Evolutionary conservation across 805 yeast genomes (phyloP).

Genomic region (Starmerella vaccinii): DNA sequence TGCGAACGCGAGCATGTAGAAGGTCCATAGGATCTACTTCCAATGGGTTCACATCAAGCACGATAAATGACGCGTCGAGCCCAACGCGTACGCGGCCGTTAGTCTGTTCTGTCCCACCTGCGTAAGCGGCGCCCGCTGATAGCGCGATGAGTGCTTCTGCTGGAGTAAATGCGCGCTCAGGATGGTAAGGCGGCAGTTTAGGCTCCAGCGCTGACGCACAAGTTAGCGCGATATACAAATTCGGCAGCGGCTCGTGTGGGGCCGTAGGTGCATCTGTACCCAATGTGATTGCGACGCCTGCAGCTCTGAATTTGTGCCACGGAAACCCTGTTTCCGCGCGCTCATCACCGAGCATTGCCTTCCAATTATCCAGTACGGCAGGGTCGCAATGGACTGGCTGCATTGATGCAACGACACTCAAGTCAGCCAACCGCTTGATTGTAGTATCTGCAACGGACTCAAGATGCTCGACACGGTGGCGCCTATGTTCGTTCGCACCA

Average conservation of each 20-base stretch:
- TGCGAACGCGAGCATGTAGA: neutral
- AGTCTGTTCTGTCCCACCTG: neutral
- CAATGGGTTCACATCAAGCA: neutral
- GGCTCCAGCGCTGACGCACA: neutral
- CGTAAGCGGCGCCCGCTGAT: neutral
- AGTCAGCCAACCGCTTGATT: neutral
- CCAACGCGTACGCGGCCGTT: neutral
- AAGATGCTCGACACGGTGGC: constrained; percentile 5
- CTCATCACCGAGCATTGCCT: constrained; percentile 1
- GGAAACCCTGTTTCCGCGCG: neutral
- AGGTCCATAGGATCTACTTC: neutral
- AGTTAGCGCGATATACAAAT: neutral
- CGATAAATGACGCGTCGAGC: neutral
- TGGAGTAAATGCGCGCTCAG: constrained; percentile 1
- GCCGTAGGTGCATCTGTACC: constrained; percentile 3
- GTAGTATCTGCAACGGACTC: neutral
- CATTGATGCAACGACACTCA: constrained; percentile 3
- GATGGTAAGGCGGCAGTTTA: neutral
- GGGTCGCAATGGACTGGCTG: constrained; percentile 3
- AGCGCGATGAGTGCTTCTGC: neutral
- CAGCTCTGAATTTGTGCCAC: neutral
- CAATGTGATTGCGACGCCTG: constrained; percentile 1
- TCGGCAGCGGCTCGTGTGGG: neutral
- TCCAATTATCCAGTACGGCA: neutral
- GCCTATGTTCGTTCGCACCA: neutral